Percentiles rank a stretch among this genome's conserved stretches.
These are phyloP conservation scores for Diversispora eburnea DNA, from an alignment of 192 early-diverging fungal species.

Conservation along the genomic window DNA sequence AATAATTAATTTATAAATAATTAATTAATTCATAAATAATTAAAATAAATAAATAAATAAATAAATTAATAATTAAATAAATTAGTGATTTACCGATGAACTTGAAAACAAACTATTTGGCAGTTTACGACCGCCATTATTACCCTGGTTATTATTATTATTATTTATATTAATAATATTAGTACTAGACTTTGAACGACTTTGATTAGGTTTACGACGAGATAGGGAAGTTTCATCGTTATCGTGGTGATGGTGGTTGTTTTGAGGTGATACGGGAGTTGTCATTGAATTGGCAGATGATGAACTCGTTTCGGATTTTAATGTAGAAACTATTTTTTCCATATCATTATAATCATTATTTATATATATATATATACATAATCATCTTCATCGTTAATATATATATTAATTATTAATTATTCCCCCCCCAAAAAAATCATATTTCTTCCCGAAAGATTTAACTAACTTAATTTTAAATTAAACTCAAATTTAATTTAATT, in stretches of 20 bases:
- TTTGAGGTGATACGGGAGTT: not conserved
- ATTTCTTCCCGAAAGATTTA: no score
- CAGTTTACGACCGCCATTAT: not conserved
- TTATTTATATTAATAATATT: not conserved
- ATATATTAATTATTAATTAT: not conserved
- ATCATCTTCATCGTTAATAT: not conserved
- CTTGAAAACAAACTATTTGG: no score
- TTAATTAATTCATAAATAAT: no score
- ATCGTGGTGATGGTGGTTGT: no score
- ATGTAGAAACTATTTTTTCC: constrained; percentile 3
- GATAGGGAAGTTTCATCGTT: not conserved
- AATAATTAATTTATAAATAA: not conserved
- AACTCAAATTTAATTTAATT: no score
- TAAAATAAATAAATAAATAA: no score
- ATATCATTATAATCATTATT: constrained; percentile 7
- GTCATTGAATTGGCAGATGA: constrained; percentile 15
- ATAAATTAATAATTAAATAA: no score
- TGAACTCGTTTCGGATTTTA: constrained; percentile 14
- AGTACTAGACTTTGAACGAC: not conserved
- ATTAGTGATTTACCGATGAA: no score
- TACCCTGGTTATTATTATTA: not conserved
- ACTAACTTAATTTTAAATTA: no score
- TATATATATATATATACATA: not conserved
- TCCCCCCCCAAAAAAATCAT: not conserved
- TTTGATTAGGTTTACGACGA: not conserved